Base-by-base conservation (phyloP, 2,329 filamentous ascomycete species). In the Epichloe baconii region DNA sequence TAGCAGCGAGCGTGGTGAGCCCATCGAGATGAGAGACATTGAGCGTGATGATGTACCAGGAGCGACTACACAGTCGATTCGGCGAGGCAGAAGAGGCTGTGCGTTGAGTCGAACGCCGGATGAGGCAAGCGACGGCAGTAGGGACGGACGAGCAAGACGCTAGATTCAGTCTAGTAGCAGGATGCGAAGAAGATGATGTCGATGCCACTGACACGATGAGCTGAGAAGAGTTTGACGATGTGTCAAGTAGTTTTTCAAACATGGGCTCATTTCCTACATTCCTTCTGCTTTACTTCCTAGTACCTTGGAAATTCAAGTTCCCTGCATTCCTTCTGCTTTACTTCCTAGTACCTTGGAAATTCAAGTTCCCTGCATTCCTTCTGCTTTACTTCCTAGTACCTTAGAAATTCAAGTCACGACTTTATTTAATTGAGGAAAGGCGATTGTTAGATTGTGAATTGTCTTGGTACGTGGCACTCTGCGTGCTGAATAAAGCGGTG, bases 51-150 rank as follows among this genome's bases (percentile, higher is more conserved):
- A 44, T 14, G 21, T 10, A 15, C 21, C 11, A n/a, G 42, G 51
- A 2, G 50, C 52, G 7, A 53, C 51, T 12, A 50, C 55, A 12
- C 55, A 54, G 23, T 53, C 51, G 21, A 47, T 42, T 15, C 58
- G 57, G 23, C 56, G 56, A 41, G 51, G 52, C 34, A 66, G 69
- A 49, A 64, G 64, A 44, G 65, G 67, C 26, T 66, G 66, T 53
- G 62, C 67, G 48, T 64, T 66, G 58, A 66, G 66, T 17, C 69
- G 68, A 57, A 62, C 62, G 2, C 59, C 70, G 31, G 57, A 58
- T 34, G 66, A 71, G 51, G 66, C 68, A 50, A 59, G 53, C 48
- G 38, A 53, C 11, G 52, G 47, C 17, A 52, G 43, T 42, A 47
- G 35, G 34, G 44, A 50, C 4, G n/a, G 41, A 44, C 17, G 31